A percentile compares a stretch with the other conserved stretches of the same genome.
These are phyloP conservation scores for Cladorrhinum sp. DNA, from an alignment of 2,329 filamentous ascomycete genomes.

Conservation along the genomic window DNA sequence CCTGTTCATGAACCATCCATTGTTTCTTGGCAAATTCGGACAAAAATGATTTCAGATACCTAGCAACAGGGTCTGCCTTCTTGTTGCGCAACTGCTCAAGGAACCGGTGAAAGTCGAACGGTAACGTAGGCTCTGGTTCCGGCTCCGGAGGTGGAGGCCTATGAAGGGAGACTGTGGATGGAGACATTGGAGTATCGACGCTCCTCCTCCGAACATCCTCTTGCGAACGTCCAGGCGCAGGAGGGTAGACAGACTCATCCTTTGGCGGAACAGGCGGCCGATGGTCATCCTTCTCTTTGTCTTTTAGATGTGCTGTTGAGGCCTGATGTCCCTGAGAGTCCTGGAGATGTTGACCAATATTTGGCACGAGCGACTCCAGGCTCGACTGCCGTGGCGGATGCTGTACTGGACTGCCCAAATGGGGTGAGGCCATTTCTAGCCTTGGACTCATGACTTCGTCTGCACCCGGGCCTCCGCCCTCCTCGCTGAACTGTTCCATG, in stretches of 20 bases:
- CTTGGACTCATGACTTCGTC: slow-evolving; percentile 92
- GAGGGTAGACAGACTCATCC: slow-evolving; percentile 48
- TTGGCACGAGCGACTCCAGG: slow-evolving; percentile 65
- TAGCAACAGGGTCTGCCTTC: slow-evolving; percentile 95
- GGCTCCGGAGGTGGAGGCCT: slow-evolving; percentile 69
- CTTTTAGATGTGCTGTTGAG: slow-evolving; percentile 38
- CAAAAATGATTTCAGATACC: slow-evolving; percentile 91
- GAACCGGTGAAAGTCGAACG: slow-evolving; percentile 97
- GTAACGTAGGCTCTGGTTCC: slow-evolving; percentile 76
- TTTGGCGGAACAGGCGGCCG: slow-evolving; percentile 60
- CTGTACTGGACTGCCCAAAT: slow-evolving; percentile 62
- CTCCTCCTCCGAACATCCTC: slow-evolving; percentile 36
- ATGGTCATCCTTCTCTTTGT: slow-evolving; percentile 42
- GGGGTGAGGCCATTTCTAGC: slow-evolving; percentile 76
- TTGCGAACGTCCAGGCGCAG: slow-evolving; percentile 34
- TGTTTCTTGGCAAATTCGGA: slow-evolving; percentile 95
- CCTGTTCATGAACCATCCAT: slow-evolving; percentile 99
- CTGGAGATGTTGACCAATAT: slow-evolving; percentile 47
- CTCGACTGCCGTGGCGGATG: slow-evolving; percentile 86
- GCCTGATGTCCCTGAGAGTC: slow-evolving; percentile 45
- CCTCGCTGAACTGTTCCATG: slow-evolving; percentile 90
- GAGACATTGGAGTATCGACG: slow-evolving; percentile 43
- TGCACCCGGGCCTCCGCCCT: slow-evolving; percentile 65
- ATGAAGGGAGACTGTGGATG: slow-evolving; percentile 47
- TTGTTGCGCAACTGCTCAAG: slow-evolving; percentile 93